Conservation (phyloP, 139 green algal species). For the Micromonas commoda region DNA sequence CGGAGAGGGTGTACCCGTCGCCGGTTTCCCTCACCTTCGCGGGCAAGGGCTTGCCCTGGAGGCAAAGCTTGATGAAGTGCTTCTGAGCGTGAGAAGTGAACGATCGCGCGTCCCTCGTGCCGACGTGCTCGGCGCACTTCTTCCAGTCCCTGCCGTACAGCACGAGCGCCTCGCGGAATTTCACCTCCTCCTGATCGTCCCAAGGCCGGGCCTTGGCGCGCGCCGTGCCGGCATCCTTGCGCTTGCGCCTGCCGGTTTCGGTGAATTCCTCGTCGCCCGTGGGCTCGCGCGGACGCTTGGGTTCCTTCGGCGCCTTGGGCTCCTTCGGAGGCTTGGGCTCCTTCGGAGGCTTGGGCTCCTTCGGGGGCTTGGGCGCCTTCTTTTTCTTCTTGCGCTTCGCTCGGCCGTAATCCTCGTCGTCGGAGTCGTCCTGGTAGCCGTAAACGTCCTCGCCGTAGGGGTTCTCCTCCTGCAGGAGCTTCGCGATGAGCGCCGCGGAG, state of each 20-base stretch:
- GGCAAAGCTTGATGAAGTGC: conserved; percentile 69
- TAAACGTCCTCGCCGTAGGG: conserved; percentile 23
- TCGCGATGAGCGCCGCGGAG: conserved; percentile 40
- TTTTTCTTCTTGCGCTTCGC: background rate
- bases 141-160: conserved; percentile 65
- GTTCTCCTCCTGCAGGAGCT: conserved; percentile 38
- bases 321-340: background rate
- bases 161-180: conserved; percentile 58
- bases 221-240: conserved; percentile 57
- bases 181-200: conserved; percentile 61
- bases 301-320: conserved; percentile 7
- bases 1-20: conserved; percentile 61
- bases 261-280: conserved; percentile 4
- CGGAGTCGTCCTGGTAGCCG: background rate
- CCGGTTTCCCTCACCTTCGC: conserved; percentile 44
- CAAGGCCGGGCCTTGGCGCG: conserved; percentile 43
- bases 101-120: conserved; percentile 49
- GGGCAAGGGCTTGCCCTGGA: conserved; percentile 61
- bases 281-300: background rate
- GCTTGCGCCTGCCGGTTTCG: conserved; percentile 51
- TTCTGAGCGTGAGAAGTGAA: conserved; percentile 70
- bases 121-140: conserved; percentile 46
- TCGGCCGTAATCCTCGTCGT: conserved; percentile 31
- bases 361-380: background rate
- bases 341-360: background rate